Evolutionary conservation across 1,284 basidiomycete species (phyloP).

Genomic region (Chalciporus sp.): DNA sequence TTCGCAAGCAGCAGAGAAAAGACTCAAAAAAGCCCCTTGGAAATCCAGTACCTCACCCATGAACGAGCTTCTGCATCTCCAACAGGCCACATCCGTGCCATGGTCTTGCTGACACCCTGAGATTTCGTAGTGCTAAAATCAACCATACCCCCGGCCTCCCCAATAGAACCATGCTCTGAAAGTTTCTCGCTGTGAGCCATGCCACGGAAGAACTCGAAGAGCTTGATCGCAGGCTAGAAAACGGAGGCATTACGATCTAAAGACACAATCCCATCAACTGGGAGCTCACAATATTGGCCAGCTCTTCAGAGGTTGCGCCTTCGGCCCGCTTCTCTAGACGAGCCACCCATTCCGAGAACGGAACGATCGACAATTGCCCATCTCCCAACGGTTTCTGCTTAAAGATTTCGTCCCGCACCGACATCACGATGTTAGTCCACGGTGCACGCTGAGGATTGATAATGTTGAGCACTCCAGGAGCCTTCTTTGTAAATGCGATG

Average conservation of each 20-base stretch:
- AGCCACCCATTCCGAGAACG: conserved; percentile 22
- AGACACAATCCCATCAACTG: no score
- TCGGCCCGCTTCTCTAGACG: conserved; percentile 17
- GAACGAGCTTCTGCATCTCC: conserved; percentile 15
- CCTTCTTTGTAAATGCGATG: conserved; percentile 9
- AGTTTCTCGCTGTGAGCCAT: conserved; percentile 8
- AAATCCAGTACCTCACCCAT: conserved; percentile 25
- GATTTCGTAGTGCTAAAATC: conserved; percentile 12
- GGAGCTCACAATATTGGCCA: not conserved
- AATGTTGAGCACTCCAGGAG: conserved; percentile 20
- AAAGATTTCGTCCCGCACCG: conserved; percentile 10
- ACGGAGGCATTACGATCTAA: no score
- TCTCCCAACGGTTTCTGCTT: not conserved
- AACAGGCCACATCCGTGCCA: conserved; percentile 18
- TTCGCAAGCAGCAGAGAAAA: no score
- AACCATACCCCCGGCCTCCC: conserved; percentile 13
- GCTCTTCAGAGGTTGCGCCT: conserved; percentile 5
- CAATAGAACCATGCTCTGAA: not conserved
- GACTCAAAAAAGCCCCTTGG: conserved; percentile 15
- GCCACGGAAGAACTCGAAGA: conserved; percentile 20
- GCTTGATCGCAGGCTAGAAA: conserved; percentile 28
- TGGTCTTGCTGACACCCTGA: conserved; percentile 9
- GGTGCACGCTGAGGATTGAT: conserved; percentile 21
- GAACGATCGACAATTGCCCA: conserved; percentile 10
- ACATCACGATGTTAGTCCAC: conserved; percentile 9